These are phyloP conservation scores for Lyophyllum shimeji DNA, from an alignment of 768 basidiomycete genomes.

Conservation along the genomic window DNA sequence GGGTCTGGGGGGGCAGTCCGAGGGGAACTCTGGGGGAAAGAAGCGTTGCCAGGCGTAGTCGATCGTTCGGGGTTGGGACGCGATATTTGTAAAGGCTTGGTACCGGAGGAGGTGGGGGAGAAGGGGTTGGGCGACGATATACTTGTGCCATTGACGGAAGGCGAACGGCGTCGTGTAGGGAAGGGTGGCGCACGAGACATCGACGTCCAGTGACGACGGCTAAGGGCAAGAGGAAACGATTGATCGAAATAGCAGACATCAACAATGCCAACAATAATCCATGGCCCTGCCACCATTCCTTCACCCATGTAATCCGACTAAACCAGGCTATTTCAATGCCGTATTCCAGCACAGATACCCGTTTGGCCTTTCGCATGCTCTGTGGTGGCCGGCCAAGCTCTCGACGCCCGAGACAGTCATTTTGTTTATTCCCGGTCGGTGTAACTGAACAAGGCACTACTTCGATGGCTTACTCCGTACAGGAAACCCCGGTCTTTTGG, in stretches of 20 bases:
- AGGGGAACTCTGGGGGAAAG: constrained; percentile 35
- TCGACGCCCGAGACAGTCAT: constrained; percentile 33
- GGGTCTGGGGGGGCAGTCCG: constrained; percentile 36
- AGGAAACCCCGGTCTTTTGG: constrained; percentile 60
- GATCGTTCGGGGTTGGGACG: constrained; percentile 51
- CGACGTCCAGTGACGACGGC: constrained; percentile 3
- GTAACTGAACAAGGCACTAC: not conserved
- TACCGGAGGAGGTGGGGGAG: constrained; percentile 35
- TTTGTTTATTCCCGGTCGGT: constrained; percentile 50
- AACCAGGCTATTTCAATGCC: constrained; percentile 23
- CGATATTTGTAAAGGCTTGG: constrained; percentile 61
- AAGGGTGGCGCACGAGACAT: constrained; percentile 66
- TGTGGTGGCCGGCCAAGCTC: constrained; percentile 49
- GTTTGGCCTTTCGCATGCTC: constrained; percentile 42
- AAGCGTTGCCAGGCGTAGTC: constrained; percentile 47
- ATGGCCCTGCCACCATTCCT: constrained; percentile 34
- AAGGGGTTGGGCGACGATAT: constrained; percentile 34
- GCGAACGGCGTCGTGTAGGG: constrained; percentile 52
- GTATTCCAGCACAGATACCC: constrained; percentile 37
- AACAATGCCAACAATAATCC: not conserved
- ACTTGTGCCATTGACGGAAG: constrained; percentile 39
- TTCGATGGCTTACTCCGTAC: constrained; percentile 4
- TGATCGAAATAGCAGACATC: constrained; percentile 6
- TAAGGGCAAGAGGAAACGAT: not conserved
- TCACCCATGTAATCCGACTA: constrained; percentile 13